phyloP scores from a whole-genome alignment of 2,329 filamentous ascomycete genomes.

The Zymoseptoria tritici region DNA sequence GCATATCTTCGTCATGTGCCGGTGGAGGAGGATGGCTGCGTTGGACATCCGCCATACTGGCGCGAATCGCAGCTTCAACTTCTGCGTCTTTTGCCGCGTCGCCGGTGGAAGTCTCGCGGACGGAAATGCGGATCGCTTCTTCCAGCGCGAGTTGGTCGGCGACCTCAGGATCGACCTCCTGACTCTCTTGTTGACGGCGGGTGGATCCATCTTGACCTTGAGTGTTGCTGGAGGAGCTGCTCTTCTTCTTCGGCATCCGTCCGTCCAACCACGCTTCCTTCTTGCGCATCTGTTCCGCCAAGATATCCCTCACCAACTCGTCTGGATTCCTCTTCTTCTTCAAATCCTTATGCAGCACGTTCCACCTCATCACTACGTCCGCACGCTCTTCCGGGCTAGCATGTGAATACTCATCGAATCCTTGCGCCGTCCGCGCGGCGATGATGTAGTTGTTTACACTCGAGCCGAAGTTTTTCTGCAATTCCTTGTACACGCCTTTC shows the following conservation, averaged over 20 bases:
- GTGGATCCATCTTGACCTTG: neutral
- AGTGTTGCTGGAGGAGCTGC: slow-evolving; percentile 8
- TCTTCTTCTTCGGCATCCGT: slow-evolving; percentile 9
- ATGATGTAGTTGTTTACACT: slow-evolving; percentile 74
- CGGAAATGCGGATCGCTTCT: slow-evolving; percentile 61
- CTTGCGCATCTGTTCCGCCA: slow-evolving; percentile 30
- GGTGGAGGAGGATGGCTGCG: slow-evolving; percentile 26
- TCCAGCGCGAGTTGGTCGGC: slow-evolving; percentile 58
- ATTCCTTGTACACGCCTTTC: slow-evolving; percentile 68
- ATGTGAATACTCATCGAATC: slow-evolving; percentile 55
- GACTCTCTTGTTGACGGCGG: neutral
- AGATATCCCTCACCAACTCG: slow-evolving; percentile 42
- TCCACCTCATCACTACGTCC: slow-evolving; percentile 60
- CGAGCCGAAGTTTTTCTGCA: slow-evolving; percentile 60
- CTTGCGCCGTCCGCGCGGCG: slow-evolving; percentile 67
- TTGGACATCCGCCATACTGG: slow-evolving; percentile 57
- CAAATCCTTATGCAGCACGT: slow-evolving; percentile 52
- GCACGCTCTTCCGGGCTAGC: slow-evolving; percentile 53
- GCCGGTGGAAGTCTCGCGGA: slow-evolving; percentile 62
- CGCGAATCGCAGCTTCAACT: slow-evolving; percentile 66
- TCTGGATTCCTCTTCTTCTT: slow-evolving; percentile 51
- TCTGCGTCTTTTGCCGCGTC: slow-evolving; percentile 61
- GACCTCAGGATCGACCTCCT: slow-evolving; percentile 17
- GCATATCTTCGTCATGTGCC: slow-evolving; percentile 39
- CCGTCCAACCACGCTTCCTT: slow-evolving; percentile 15